These are phyloP conservation scores for Endoconidiophora polonica DNA, from an alignment of 2,329 filamentous ascomycete species.

Conservation along the genomic window DNA sequence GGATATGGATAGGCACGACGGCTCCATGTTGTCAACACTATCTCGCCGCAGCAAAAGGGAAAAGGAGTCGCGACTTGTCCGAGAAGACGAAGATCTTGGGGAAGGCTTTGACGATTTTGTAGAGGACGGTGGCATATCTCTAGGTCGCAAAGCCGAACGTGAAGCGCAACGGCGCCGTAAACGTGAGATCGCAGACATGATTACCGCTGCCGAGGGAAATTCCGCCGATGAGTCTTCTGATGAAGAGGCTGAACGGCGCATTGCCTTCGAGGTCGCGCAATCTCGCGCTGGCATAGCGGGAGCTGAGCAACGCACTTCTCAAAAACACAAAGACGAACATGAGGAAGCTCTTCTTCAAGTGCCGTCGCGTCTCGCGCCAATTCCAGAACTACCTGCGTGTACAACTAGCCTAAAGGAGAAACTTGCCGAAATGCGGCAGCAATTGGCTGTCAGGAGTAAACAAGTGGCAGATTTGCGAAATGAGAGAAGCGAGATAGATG, in stretches of 20 bases:
- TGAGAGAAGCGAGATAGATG: slow-evolving; percentile 51
- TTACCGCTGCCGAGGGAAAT: slow-evolving; percentile 57
- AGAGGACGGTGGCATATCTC: slow-evolving; percentile 62
- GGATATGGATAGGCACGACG: slow-evolving; percentile 20
- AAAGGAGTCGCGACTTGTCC: slow-evolving; percentile 56
- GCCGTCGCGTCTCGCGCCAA: slow-evolving; percentile 24
- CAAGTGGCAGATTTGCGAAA: slow-evolving; percentile 48
- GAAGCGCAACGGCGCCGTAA: slow-evolving; percentile 50
- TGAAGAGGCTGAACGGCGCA: slow-evolving; percentile 52
- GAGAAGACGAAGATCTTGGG: slow-evolving; percentile 79
- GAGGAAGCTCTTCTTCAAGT: slow-evolving; percentile 1
- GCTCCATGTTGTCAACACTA: slow-evolving; percentile 7
- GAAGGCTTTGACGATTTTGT: slow-evolving; percentile 91
- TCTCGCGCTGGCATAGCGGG: slow-evolving; percentile 75
- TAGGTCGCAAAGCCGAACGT: slow-evolving; percentile 64
- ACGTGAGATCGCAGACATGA: slow-evolving; percentile 68
- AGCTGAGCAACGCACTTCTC: slow-evolving; percentile 29
- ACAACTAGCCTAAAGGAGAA: slow-evolving; percentile 45
- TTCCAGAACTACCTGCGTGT: slow-evolving; percentile 57
- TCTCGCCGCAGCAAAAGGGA: slow-evolving; percentile 33
- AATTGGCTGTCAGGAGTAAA: slow-evolving; percentile 41
- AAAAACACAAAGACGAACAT: slow-evolving; percentile 16
- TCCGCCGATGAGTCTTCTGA: slow-evolving; percentile 50
- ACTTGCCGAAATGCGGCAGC: slow-evolving; percentile 44
- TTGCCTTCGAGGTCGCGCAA: slow-evolving; percentile 76